A percentile compares a stretch with the other conserved stretches of the same genome.
phyloP scores from a whole-genome alignment of 108 stramenopile genomes.

The Discostella stelligeroides region DNA sequence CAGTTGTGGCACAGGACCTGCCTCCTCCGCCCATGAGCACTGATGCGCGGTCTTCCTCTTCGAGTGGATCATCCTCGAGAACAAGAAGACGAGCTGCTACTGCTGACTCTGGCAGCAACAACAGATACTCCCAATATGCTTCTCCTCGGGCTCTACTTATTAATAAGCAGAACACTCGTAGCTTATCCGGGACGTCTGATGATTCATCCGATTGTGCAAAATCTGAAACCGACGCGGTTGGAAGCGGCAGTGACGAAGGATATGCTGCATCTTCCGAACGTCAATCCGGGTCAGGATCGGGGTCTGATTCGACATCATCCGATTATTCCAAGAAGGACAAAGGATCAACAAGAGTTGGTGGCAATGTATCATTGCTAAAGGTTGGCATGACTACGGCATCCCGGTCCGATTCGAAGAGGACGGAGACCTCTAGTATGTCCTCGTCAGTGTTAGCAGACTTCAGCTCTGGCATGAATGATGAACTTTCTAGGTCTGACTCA shows the following conservation, averaged over 20 bases:
- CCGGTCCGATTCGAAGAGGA: conserved; percentile 34
- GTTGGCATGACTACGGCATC: conserved; percentile 25
- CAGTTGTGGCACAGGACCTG: conserved; percentile 38
- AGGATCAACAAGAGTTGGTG: conserved; percentile 12
- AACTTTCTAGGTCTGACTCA: conserved; percentile 24
- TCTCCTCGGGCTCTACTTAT: too few relatives aligned
- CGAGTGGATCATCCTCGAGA: conserved; percentile 30
- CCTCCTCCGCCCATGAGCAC: conserved; percentile 38
- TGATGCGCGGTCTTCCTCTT: conserved; percentile 39
- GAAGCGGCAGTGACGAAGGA: too few relatives aligned
- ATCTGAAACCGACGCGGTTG: too few relatives aligned
- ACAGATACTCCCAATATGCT: too few relatives aligned
- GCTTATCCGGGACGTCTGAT: conserved; percentile 20
- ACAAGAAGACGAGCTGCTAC: conserved; percentile 20
- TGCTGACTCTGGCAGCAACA: too few relatives aligned
- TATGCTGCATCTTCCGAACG: conserved; percentile 50
- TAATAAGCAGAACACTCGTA: too few relatives aligned
- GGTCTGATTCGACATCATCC: conserved; percentile 48
- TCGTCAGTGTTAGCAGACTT: conserved; percentile 52
- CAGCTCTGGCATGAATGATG: conserved; percentile 50
- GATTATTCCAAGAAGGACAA: conserved; percentile 42
- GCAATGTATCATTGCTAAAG: conserved; percentile 10
- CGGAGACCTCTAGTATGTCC: conserved; percentile 47
- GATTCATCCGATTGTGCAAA: conserved; percentile 41
- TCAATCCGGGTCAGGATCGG: conserved; percentile 39